Conservation (phyloP, 2,329 filamentous ascomycete genomes). For the Pestalotiopsis sp. region DNA sequence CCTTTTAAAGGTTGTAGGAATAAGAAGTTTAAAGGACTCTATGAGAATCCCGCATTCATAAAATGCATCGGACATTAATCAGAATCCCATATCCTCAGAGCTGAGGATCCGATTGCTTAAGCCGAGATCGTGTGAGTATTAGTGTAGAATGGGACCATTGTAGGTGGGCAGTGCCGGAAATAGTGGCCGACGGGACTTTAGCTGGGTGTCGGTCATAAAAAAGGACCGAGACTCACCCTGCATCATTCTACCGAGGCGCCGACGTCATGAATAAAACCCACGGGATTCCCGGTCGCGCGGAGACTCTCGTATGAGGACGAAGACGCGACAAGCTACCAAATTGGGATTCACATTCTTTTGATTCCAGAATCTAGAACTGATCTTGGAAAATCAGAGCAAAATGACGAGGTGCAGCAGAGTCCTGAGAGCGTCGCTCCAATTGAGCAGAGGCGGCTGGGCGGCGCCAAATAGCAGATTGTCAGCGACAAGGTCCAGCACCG, state of each 20-base stretch:
- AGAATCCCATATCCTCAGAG: too few species aligned
- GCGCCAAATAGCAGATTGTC: not conserved
- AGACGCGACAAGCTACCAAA: slow-evolving; percentile 8
- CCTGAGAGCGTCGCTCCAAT: slow-evolving; percentile 26
- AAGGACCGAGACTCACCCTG: not conserved
- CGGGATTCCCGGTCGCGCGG: not conserved
- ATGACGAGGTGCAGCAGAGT: slow-evolving; percentile 28
- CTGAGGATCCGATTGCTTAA: too few species aligned
- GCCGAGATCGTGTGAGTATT: too few species aligned
- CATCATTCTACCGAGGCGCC: slow-evolving; percentile 6
- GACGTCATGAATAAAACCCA: slow-evolving; percentile 12
- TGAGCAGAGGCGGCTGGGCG: slow-evolving; percentile 28
- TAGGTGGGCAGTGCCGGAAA: not conserved
- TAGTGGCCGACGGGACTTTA: not conserved
- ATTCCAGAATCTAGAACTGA: not conserved
- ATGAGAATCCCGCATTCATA: too few species aligned
- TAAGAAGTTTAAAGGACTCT: too few species aligned
- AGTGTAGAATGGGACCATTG: not conserved
- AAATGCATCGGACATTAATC: too few species aligned
- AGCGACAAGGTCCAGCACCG: slow-evolving; percentile 17
- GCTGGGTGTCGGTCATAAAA: not conserved
- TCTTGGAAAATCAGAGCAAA: not conserved
- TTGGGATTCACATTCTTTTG: not conserved
- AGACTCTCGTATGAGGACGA: not conserved
- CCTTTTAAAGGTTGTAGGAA: too few species aligned